Evolutionary conservation across 148 eudicot genomes (phyloP), one percentile per base, ranked within the genome.

Genomic region (Pouteria glomerata): DNA sequence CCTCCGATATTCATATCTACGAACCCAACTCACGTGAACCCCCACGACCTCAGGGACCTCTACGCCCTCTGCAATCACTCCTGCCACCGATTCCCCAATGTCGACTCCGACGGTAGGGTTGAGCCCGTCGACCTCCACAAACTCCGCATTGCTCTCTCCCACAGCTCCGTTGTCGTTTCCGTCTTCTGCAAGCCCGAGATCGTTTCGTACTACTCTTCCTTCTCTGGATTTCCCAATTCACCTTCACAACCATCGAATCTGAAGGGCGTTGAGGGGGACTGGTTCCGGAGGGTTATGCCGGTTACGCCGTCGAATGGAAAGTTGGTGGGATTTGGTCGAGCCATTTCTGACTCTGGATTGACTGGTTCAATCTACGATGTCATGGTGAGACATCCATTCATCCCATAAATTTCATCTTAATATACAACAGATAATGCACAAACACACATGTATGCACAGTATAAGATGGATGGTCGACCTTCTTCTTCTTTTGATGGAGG

Each of bases 251-350:
- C 10, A 57, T 57, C 65, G 18, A 61, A 30, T 37, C 15, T 47
- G n/a, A 27, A 18, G 15, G 76, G 65, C 12, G 73, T 72, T 35
- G 80, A 79, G 1, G 88, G 77, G 21, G 74, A 77, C 6, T 76
- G 82, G 77, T 71, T 74, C 23, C 68, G 57, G 72, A 78, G 74
- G 55, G 55, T 87, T 68, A 27, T 70, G 27, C 90, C 89, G 30
- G 69, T 85, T 73, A 80, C 83, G 78, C 84, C 89, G 37, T 74
- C 55, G 14, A 84, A 84, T 50, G 96, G 91, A 4, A 73, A 61
- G 47, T 56, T 93, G 86, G 83, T 93, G 24, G 97, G 94, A 31
- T 93, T 90, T 76, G 96, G 96, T n/a, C 73, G 96, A n/a, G 94
- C 87, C 1, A 87, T 93, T 66, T 81, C 92, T 0, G 98, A 89